Evolutionary conservation across 1,284 basidiomycete genomes (phyloP), one percentile per base, ranked within the genome.

Genomic region (Melanopsichium pennsylvanicum): DNA sequence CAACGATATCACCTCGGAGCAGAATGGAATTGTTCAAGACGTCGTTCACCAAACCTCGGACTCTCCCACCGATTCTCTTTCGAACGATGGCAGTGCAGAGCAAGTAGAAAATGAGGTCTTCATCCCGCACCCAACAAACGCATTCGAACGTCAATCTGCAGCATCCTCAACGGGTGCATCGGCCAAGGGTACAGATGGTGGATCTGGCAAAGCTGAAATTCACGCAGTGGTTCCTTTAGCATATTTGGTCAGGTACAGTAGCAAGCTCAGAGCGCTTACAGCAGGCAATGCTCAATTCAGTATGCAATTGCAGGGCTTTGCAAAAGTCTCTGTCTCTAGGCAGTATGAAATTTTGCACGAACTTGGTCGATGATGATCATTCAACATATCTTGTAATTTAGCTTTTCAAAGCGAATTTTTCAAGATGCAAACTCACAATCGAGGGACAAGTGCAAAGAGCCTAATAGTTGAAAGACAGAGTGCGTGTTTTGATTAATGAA

Each of bases 241-340:
- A 64, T 86, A 85, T 70, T 88, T 92, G 85, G 84, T 93, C 22
- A 88, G 91, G 76, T 93, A 91, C 75, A 89, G 89, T 18, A 88
- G 84, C 44, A 85, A 90, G 22, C 80, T 93, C 43, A 87, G 92
- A 15, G 88, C 92, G 0, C 81, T 93, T 19, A 90, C 90, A 0
- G 91, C 89, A 36, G 91, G 91, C 2, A 87, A 90, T 75, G 92
- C 90, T 5, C 82, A 85, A 18, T 92, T 92, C 72, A 90, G 91
- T 75, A 90, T 91, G 88, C 82, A 83, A 31, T 86, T 86, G 51
- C 87, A 88, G 16, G 91, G 91, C 5, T 93, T 92, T 81, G 86
- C 84, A 83, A 86, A 58, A 62, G 76, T 75, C 2, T 40, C 57
- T 4, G 38, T 44, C 8, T 52, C 58, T 22, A 61, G 76, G 13